Conservation (phyloP, 2,329 filamentous ascomycete species). For the Bipolaris cookei region DNA sequence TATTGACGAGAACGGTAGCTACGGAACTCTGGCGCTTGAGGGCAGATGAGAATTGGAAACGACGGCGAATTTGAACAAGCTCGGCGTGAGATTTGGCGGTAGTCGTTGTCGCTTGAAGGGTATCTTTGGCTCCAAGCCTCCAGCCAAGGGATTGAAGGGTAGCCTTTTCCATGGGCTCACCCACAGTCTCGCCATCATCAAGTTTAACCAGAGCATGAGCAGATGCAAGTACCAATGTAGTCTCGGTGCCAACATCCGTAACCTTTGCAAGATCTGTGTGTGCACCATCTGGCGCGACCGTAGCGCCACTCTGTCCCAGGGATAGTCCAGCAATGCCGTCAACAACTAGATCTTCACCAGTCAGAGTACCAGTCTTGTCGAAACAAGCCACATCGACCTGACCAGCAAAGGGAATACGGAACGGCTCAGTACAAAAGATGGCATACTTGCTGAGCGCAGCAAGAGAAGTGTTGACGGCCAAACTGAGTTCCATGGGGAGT, state of each 20-base stretch:
- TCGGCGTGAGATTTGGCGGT: conserved; percentile 63
- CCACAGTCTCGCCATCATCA: conserved; percentile 95
- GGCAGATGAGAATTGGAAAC: conserved; percentile 97
- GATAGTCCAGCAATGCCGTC: conserved; percentile 93
- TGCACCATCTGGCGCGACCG: conserved; percentile 77
- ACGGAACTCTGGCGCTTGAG: conserved; percentile 96
- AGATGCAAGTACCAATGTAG: conserved; percentile 89
- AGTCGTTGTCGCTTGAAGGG: conserved; percentile 71
- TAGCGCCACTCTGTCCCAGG: conserved; percentile 70
- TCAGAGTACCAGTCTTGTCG: conserved; percentile 97
- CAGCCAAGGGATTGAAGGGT: conserved; percentile 89
- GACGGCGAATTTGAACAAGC: conserved; percentile 89
- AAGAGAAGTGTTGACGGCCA: conserved; percentile 97
- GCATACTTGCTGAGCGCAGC: conserved; percentile 93
- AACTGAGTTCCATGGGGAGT: conserved; percentile 94
- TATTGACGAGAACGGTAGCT: conserved; percentile 76
- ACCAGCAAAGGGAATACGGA: conserved; percentile 95
- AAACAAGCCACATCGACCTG: conserved; percentile 97
- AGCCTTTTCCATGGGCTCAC: conserved; percentile 98
- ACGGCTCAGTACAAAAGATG: conserved; percentile 98
- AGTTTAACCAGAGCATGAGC: conserved; percentile 95
- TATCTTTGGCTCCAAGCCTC: conserved; percentile 89
- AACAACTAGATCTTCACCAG: conserved; percentile 94
- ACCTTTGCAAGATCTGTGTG: conserved; percentile 80
- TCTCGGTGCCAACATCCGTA: conserved; percentile 74